Evolutionary conservation across 352 stramenopile genomes (phyloP), one percentile per base, ranked within the genome.

Genomic region (Hyaloperonospora brassicae): DNA sequence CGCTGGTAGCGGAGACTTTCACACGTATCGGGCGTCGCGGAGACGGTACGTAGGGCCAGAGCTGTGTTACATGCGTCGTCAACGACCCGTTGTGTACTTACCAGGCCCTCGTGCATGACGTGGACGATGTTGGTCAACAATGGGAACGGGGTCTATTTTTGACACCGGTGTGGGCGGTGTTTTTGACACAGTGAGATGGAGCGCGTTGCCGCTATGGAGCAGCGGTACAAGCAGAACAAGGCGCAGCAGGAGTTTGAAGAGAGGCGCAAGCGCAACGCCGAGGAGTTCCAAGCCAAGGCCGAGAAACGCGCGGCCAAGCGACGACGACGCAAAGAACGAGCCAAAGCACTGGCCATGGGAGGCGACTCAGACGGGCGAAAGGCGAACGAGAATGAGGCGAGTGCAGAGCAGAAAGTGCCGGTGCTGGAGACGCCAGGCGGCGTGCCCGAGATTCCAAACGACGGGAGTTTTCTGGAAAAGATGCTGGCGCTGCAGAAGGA

Each of bases 1-100:
- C 41, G 93, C 95, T 12, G 92, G 94, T 5, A 97, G 86, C 21
- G 93, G 95, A 47, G 95, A 98, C 42, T 98, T 98, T 66, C 95
- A 98, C 80, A 91, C 97, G 61, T 98, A 98, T 62, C 87, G 94
- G 39, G 89, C 96, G n/a, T 72, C 91, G 0, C 78, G 95, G 14
- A 84, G 93, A 72, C 57, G 81, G 81, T 88, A 42, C 2, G 12
- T 9, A 34, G 27, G 4, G 27, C 27, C 8, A 8, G 27, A 4
- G 27, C 27, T 34, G 27, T 17, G 17, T 17, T 17, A 17, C 17
- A 17, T 17, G 17, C 17, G 17, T 17, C 17, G 17, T 17, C 17
- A 17, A 17, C 17, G 17, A 17, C 17, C 17, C 17, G 17, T 17
- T 17, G 17, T 17, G 17, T 17, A 17, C 17, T 17, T 17, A 17